phyloP scores from a whole-genome alignment of 1,139 yeast genomes.

The Zygoascus meyerae region DNA sequence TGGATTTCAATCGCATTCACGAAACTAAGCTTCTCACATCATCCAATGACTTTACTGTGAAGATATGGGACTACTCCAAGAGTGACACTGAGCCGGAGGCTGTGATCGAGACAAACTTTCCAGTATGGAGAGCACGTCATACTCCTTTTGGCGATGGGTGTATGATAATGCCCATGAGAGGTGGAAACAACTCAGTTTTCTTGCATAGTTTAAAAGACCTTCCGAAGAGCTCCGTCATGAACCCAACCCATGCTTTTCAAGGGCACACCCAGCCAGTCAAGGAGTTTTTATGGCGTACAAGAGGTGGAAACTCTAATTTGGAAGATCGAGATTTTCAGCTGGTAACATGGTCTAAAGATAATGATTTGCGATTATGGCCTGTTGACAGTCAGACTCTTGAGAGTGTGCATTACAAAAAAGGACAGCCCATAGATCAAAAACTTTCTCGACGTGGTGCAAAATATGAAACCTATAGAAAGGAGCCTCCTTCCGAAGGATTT shows the following conservation, averaged over 20 bases:
- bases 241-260: constrained; percentile 57
- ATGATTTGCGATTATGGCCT: constrained; percentile 81
- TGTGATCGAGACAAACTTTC: constrained; percentile 67
- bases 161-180: constrained; percentile 84
- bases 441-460: constrained; percentile 40
- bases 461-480: constrained; percentile 47
- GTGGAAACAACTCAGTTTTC: constrained; percentile 73
- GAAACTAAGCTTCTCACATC: constrained; percentile 65
- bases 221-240: constrained; percentile 30
- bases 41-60: constrained; percentile 82
- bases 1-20: constrained; percentile 66
- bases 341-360: constrained; percentile 92
- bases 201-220: constrained; percentile 45
- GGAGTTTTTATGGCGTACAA: constrained; percentile 81
- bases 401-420: constrained; percentile 49
- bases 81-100: constrained; percentile 45
- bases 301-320: constrained; percentile 42
- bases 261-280: constrained; percentile 84
- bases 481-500: constrained; percentile 36
- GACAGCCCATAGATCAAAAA: constrained; percentile 35
- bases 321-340: constrained; percentile 80
- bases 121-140: constrained; percentile 81
- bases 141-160: constrained; percentile 91
- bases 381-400: constrained; percentile 54
- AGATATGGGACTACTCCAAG: constrained; percentile 67